A percentile compares a stretch with the other conserved stretches of the same genome.
Conservation (phyloP, 2,329 filamentous ascomycete species). For the Trichoderma sp. region DNA sequence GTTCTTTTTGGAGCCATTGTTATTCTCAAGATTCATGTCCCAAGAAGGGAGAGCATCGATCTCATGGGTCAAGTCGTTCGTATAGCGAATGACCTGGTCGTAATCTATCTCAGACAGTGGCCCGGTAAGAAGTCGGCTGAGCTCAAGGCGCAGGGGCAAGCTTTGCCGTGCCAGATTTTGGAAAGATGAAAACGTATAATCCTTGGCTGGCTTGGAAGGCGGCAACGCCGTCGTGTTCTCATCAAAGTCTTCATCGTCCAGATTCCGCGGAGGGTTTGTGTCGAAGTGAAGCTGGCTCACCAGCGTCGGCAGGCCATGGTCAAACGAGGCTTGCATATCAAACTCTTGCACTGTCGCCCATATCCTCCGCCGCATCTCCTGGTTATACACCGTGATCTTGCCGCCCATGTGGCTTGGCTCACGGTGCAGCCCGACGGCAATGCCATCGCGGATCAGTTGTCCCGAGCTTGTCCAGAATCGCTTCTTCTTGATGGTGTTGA, state of each 20-base stretch:
- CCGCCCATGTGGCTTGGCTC: slow-evolving; percentile 58
- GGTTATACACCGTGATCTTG: slow-evolving; percentile 60
- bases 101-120: slow-evolving; percentile 59
- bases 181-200: slow-evolving; percentile 62
- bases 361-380: slow-evolving; percentile 62
- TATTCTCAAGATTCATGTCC: slow-evolving; percentile 44
- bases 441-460: slow-evolving; percentile 57
- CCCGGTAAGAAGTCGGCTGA: slow-evolving; percentile 58
- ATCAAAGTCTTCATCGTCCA: slow-evolving; percentile 60
- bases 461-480: slow-evolving; percentile 62
- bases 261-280: slow-evolving; percentile 56
- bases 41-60: slow-evolving; percentile 62
- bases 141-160: slow-evolving; percentile 56
- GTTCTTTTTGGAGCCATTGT: slow-evolving; percentile 48
- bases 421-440: slow-evolving; percentile 60
- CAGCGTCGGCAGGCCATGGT: slow-evolving; percentile 60
- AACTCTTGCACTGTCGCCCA: slow-evolving; percentile 65
- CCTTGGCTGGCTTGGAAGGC: slow-evolving; percentile 50
- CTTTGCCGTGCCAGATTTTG: slow-evolving; percentile 60
- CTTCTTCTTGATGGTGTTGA: slow-evolving; percentile 67
- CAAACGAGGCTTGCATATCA: slow-evolving; percentile 63
- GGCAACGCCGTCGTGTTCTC: slow-evolving; percentile 55
- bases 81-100: slow-evolving; percentile 62
- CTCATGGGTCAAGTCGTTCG: slow-evolving; percentile 61
- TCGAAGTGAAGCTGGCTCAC: slow-evolving; percentile 59